phyloP scores from a whole-genome alignment of 2,329 filamentous ascomycete species.

The Epichloe hybrida region DNA sequence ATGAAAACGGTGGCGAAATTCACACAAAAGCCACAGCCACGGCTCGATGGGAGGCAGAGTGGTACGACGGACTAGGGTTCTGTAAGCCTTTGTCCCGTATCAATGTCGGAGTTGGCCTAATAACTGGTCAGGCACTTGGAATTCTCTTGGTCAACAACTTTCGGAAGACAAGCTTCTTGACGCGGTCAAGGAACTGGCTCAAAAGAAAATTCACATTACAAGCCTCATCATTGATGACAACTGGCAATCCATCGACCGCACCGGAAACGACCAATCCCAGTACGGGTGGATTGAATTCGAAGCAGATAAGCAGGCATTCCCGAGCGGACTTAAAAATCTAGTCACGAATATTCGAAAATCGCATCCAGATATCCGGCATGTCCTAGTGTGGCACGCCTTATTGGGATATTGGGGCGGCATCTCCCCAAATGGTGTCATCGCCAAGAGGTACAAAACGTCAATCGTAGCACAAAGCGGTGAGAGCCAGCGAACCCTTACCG shows the following conservation, averaged over 20 bases:
- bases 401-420: conserved; percentile 88
- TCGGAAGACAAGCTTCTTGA: conserved; percentile 67
- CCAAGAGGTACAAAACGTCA: conserved; percentile 64
- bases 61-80: conserved; percentile 87
- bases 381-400: conserved; percentile 91
- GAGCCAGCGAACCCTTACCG: conserved; percentile 35
- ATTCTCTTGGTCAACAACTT: conserved; percentile 70
- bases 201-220: conserved; percentile 61
- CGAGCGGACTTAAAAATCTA: conserved; percentile 60
- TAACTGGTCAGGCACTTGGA: conserved; percentile 62
- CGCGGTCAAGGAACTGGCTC: conserved; percentile 58
- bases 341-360: conserved; percentile 54
- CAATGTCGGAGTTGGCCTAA: conserved; percentile 8
- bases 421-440: conserved; percentile 58
- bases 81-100: conserved; percentile 36
- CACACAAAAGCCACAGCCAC: conserved; percentile 38
- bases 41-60: conserved; percentile 63
- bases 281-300: conserved; percentile 73
- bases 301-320: conserved; percentile 67
- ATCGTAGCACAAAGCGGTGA: conserved; percentile 43
- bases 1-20: conserved; percentile 31
- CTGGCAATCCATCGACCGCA: conserved; percentile 65
- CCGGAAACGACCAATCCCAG: conserved; percentile 37
- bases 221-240: conserved; percentile 95
- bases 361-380: conserved; percentile 62